Evolutionary conservation across 2,329 filamentous ascomycete species (phyloP).

Genomic region (Microcera coccophila): DNA sequence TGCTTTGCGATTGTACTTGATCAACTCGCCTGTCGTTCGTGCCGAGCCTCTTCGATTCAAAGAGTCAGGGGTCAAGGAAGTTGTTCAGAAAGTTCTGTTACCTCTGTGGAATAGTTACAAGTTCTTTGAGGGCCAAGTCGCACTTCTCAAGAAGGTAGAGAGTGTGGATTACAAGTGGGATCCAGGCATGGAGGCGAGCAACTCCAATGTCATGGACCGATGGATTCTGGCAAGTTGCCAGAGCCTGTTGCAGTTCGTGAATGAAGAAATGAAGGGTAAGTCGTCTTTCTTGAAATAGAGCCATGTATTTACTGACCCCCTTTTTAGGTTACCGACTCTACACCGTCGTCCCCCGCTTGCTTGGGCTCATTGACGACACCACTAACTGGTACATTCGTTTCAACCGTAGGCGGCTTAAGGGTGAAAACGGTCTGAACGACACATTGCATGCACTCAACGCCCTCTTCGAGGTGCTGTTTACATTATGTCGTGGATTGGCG

Average conservation of each 20-base stretch:
- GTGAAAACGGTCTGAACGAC: slow-evolving; percentile 79
- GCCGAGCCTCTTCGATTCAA: slow-evolving; percentile 90
- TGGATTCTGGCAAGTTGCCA: slow-evolving; percentile 95
- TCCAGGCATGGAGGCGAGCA: slow-evolving; percentile 67
- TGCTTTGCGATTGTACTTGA: slow-evolving; percentile 88
- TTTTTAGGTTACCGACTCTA: slow-evolving; percentile 70
- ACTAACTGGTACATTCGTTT: slow-evolving; percentile 99
- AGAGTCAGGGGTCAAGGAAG: slow-evolving; percentile 88
- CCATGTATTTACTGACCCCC: too few species aligned
- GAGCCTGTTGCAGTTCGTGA: slow-evolving; percentile 84
- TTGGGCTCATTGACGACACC: slow-evolving; percentile 83
- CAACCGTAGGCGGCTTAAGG: slow-evolving; percentile 87
- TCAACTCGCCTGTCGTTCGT: slow-evolving; percentile 92
- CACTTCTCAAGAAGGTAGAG: slow-evolving; percentile 80
- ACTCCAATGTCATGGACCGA: slow-evolving; percentile 89
- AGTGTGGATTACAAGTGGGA: slow-evolving; percentile 75
- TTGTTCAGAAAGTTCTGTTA: slow-evolving; percentile 84
- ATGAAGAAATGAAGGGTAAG: slow-evolving; percentile 80
- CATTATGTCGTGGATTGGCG: slow-evolving; percentile 79
- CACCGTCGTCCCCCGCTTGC: slow-evolving; percentile 82
- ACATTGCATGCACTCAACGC: slow-evolving; percentile 90
- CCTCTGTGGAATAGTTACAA: slow-evolving; percentile 97
- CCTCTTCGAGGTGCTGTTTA: slow-evolving; percentile 89
- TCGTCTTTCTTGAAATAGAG: slow-evolving; percentile 20
- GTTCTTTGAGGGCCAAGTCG: slow-evolving; percentile 88